Percentiles rank a stretch among this genome's conserved stretches.
phyloP scores from a whole-genome alignment of 208 protist genomes.

The Tritrichomonas foetus region DNA sequence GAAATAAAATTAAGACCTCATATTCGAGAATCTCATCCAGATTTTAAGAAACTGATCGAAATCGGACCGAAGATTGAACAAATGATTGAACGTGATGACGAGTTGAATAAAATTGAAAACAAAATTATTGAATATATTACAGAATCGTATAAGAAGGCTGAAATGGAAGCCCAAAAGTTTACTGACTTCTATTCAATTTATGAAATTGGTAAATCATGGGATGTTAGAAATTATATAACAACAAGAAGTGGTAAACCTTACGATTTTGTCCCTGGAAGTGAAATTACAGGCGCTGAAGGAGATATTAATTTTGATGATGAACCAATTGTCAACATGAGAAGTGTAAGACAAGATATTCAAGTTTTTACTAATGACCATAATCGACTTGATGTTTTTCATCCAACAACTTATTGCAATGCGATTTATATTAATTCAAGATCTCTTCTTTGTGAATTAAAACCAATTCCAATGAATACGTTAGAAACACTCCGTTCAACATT shows the following conservation, averaged over 20 bases:
- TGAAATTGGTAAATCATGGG: not conserved
- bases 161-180: not conserved
- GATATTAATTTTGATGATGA: slow-evolving; percentile 11
- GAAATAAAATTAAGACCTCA: not conserved
- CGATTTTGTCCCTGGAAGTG: not conserved
- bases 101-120: not conserved
- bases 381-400: not conserved
- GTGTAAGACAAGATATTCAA: not conserved
- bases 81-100: not conserved
- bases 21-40: not conserved
- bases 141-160: not conserved
- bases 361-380: not conserved
- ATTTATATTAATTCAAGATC: slow-evolving; percentile 4
- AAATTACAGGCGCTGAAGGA: not conserved
- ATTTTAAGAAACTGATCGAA: not conserved
- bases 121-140: not conserved
- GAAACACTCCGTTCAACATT: not conserved
- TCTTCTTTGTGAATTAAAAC: not conserved
- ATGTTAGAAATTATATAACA: not conserved
- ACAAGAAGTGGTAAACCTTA: not conserved
- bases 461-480: slow-evolving; percentile 26
- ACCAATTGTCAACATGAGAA: not conserved
- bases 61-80: not conserved
- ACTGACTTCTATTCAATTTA: not conserved
- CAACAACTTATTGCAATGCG: not conserved